Evolutionary conservation across 139 green algal species (phyloP), one percentile per base, ranked within the genome.

Genomic region (Picochlorum sp.): DNA sequence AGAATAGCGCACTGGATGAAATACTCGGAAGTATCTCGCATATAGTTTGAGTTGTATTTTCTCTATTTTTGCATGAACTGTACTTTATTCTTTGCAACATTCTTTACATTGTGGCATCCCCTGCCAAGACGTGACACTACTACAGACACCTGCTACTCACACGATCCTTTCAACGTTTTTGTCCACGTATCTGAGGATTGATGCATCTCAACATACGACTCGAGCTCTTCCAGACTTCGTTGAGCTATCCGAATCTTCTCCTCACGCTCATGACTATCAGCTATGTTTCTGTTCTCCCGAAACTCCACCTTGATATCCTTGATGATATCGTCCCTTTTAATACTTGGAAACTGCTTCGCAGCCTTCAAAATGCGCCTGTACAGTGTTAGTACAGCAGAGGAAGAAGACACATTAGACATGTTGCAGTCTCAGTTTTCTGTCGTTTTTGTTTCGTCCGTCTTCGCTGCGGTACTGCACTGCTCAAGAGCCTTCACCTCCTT

Each of bases 351-450:
- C 3, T 72, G 68, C 45, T 81, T 73, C 2, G 86, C 86, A 2
- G 86, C 86, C 47, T 80, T 84, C 6, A 93, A 66, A 15, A 93
- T 88, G 21, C 83, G 65, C 6, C 86, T 69, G 56, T 93, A 93
- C 7, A 93, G 74, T 23, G 69, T 49, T 9, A 85, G 41, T 11
- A 41, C 34, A 41, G 7, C 34, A 41, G 34, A 41, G 8, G 34
- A 77, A 41, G 34, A 41, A 41, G 34, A 41, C 7, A 41, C 34
- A 9, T 14, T 9, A 1, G 34, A 41, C 47, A 54, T 20, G 47
- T 6, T 51, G 4, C 15, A 54, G 6, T 54, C n/a, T 21, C 15
- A 20, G 3, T 51, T 51, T 15, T 18, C 45, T 20, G 45, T 18
- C 47, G 8, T 9, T 21, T 26, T 21, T 10, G 16, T 20, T 15